These are phyloP conservation scores for Jasminum sambac DNA, from an alignment of 257 asterid species.

Conservation along the genomic window DNA sequence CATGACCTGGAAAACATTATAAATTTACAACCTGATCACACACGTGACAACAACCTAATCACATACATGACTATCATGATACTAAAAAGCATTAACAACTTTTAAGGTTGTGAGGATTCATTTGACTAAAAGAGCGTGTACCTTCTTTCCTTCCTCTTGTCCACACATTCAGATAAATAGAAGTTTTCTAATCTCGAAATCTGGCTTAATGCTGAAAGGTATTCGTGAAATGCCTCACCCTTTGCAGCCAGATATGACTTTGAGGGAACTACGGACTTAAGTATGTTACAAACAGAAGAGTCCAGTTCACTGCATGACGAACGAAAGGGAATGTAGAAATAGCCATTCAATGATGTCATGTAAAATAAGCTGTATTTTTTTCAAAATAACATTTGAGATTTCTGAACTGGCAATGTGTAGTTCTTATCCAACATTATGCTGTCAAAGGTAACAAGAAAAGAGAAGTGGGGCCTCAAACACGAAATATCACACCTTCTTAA, in stretches of 20 bases:
- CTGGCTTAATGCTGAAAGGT: conserved; percentile 72
- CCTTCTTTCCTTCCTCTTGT: conserved; percentile 60
- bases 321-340: conserved; percentile 19
- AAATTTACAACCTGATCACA: too few relatives aligned
- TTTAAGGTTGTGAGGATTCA: conserved; percentile 17
- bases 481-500: conserved; percentile 68
- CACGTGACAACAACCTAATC: too few relatives aligned
- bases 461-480: too few relatives aligned
- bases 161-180: conserved; percentile 45
- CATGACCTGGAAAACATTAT: conserved; percentile 49
- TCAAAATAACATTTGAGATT: conserved; percentile 5
- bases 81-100: not conserved
- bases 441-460: too few relatives aligned
- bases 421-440: not conserved
- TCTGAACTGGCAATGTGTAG: not conserved
- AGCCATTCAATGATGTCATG: conserved; percentile 11
- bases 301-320: conserved; percentile 46
- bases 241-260: conserved; percentile 56
- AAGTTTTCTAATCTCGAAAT: conserved; percentile 73
- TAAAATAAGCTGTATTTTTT: conserved; percentile 3
- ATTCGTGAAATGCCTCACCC: conserved; percentile 76
- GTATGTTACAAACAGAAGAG: conserved; percentile 36
- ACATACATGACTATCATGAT: too few relatives aligned
- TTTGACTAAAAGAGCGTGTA: conserved; percentile 25
- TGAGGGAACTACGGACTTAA: conserved; percentile 60